Evolutionary conservation across 2,329 filamentous ascomycete genomes (phyloP), one percentile per base, ranked within the genome.

Genomic region (Phialophora verrucosa): DNA sequence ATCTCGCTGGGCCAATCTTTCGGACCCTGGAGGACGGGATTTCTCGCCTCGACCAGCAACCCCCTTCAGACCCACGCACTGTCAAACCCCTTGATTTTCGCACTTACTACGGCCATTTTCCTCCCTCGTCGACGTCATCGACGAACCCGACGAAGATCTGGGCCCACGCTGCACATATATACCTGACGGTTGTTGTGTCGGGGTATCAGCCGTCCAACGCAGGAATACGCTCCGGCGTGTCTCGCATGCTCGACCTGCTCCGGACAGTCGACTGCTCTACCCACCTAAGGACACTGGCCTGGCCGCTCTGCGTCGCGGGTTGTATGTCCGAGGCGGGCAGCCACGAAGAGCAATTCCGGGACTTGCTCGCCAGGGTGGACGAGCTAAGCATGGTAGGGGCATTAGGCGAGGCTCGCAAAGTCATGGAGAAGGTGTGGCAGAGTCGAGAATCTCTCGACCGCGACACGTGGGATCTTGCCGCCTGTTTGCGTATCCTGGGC

Each of bases 381-480:
- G 68, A 59, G 12, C 32, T 57, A 5, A 64, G 62, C 27, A 51
- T 73, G 14, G 74, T 75, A 49, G 72, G 73, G 14, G 66, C 73
- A 3, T 38, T 70, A 32, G 66, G 64, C 1, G 70, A 75, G 51
- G 75, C 74, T 11, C 67, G 76, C 3, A 71, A 74, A 32, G 74
- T 77, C 42, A 78, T 78, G 75, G 73, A 76, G 60, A 71, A 72
- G 51, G 75, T 75, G 35, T 78, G 76, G 77, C 50, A 60, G 44
- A 47, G 6, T 31, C 47, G 58, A 31, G 32, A 27, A 7, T 44
- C 14, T 12, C 20, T 62, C 23, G 57, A 62, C 61, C 25, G 17
- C 29, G 23, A 54, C 2, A 49, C 23, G 14, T 54, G 59, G 35
- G 64, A 66, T 55, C 38, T 66, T 6, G 64, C 64, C 5, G 53